These are phyloP conservation scores for Ophiostoma himal-ulmi DNA, from an alignment of 2,329 filamentous ascomycete species.

Conservation along the genomic window DNA sequence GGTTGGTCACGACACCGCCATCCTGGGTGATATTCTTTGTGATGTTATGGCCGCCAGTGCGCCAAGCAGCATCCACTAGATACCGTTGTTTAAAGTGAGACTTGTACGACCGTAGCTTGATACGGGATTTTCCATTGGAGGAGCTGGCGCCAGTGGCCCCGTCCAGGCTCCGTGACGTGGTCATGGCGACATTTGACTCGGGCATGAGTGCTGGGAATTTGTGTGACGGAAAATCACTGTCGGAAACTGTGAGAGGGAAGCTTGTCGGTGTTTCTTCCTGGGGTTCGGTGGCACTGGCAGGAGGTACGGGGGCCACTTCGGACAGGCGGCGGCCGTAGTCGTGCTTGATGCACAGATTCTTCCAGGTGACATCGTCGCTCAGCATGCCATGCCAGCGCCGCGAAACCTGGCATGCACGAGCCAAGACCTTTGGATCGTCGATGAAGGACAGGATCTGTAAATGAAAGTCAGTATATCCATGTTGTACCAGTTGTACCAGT, in stretches of 20 bases:
- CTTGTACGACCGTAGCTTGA: slow-evolving; percentile 77
- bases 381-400: slow-evolving; percentile 87
- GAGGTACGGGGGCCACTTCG: slow-evolving; percentile 38
- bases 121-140: slow-evolving; percentile 37
- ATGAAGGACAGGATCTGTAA: slow-evolving; percentile 86
- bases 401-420: slow-evolving; percentile 92
- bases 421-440: slow-evolving; percentile 90
- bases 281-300: slow-evolving; percentile 20
- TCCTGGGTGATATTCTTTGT: slow-evolving; percentile 90
- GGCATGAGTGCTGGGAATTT: slow-evolving; percentile 33
- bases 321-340: slow-evolving; percentile 65
- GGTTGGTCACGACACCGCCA: slow-evolving; percentile 90
- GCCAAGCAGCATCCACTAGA: slow-evolving; percentile 95
- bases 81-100: slow-evolving; percentile 98
- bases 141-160: slow-evolving; percentile 31
- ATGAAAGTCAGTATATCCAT: neutral
- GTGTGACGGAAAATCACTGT: slow-evolving; percentile 19
- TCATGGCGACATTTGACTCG: slow-evolving; percentile 34
- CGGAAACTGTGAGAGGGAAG: slow-evolving; percentile 33
- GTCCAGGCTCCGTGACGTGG: slow-evolving; percentile 51
- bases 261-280: slow-evolving; percentile 31
- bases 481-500: neutral
- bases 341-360: slow-evolving; percentile 92
- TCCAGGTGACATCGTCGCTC: slow-evolving; percentile 97
- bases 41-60: slow-evolving; percentile 78